Evolutionary conservation across 768 basidiomycete genomes (phyloP), one percentile per base, ranked within the genome.

Genomic region (Boletus pseudo-olivaceus): DNA sequence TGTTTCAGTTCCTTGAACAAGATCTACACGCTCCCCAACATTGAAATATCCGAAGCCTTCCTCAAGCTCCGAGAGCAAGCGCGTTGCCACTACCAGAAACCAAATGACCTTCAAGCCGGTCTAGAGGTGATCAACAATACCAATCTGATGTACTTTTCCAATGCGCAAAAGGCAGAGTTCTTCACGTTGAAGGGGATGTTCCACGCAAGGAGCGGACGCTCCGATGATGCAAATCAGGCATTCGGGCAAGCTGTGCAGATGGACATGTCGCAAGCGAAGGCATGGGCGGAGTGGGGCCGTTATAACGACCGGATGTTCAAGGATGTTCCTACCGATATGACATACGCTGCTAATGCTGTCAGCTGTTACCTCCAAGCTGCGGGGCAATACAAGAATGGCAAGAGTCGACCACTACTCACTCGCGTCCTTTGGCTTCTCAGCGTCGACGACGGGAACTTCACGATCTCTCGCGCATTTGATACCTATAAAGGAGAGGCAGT

Each of bases 31-130:
- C 78, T 99, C 19, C 97, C 97, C 20, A 99, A 99, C 68, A 99
- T 99, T 72, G 97, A 99, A 74, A 99, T 99, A 56, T 96, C 97
- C 3, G 97, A 99, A 69, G 97, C 97, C 1, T 99, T 99, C 78
- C 78, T 99, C 54, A 99, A 99, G 72, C 83, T 99, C 30, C 86
- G 97, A 45, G 97, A 99, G 70, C 97, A 99, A 72, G 97, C 97
- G 7, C 88, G 95, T 34, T 98, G 96, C 63, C 94, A 97, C 75
- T 98, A 96, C 72, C 95, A 97, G 70, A 93, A 90, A 64, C 90
- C 91, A 0, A 89, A 88, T 56, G 94, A 98, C 67, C 82, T 97
- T 54, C 87, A 91, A 61, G 91, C 93, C 5, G 97, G 97, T 27
- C 75, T 99, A 41, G 97, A 99, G 67, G 94, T 97, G 52, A 99